Evolutionary conservation across 768 basidiomycete species (phyloP).

Genomic region (Lactarius tabidus): DNA sequence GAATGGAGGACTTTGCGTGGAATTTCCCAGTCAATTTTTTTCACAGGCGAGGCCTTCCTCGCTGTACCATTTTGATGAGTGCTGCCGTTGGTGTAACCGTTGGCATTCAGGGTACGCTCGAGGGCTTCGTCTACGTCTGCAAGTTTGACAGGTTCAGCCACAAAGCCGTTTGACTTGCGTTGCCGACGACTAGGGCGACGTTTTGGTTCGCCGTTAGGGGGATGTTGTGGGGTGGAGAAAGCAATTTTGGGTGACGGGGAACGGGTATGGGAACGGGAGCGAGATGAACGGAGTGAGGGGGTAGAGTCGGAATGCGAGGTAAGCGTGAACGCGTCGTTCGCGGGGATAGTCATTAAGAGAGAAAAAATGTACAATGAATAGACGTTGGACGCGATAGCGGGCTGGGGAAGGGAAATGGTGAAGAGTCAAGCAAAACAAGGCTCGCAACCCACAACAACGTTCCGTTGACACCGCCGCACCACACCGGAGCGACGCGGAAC

Average conservation of each 20-base stretch:
- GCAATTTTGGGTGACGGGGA: slow-evolving; percentile 27
- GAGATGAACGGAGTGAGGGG: slow-evolving; percentile 24
- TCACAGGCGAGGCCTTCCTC: background rate
- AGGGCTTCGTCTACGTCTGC: slow-evolving; percentile 24
- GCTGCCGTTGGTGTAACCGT: slow-evolving; percentile 10
- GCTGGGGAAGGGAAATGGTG: background rate
- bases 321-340: slow-evolving; percentile 27
- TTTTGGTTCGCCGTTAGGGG: slow-evolving; percentile 16
- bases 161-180: slow-evolving; percentile 22
- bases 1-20: slow-evolving; percentile 85
- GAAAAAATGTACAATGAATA: background rate
- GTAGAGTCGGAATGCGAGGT: slow-evolving; percentile 22
- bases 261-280: slow-evolving; percentile 27
- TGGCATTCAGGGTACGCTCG: slow-evolving; percentile 18
- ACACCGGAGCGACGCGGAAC: background rate
- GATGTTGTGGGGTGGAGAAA: slow-evolving; percentile 21
- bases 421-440: background rate
- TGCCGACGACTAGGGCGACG: slow-evolving; percentile 23
- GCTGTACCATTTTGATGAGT: background rate
- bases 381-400: too few relatives aligned
- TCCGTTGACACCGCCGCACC: background rate
- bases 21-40: slow-evolving; percentile 76
- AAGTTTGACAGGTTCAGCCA: slow-evolving; percentile 20
- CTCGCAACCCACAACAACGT: background rate
- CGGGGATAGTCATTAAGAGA: slow-evolving; percentile 21